Base-by-base conservation (phyloP, 2,329 filamentous ascomycete species). In the Alternaria incomplexa region DNA sequence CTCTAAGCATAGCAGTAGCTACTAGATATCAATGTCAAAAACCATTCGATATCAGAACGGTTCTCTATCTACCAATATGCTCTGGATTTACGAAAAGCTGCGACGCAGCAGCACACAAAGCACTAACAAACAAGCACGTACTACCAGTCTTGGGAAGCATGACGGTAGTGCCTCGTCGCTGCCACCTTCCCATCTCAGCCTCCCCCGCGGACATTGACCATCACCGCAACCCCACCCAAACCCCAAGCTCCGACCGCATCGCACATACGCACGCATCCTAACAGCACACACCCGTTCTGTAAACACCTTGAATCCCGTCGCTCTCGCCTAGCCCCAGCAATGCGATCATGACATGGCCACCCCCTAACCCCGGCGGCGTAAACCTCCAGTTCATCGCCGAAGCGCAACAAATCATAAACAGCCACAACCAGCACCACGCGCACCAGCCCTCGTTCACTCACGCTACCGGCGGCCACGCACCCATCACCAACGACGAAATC, bases 161-260 rank as follows among this genome's bases (percentile, higher is more conserved):
- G 12, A 36, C 40, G 6, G 48, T 52, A 52, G 48, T 52, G 48
- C 32, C 20, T 36, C 11, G 28, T 40, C 20, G 48, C 47, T 47
- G 40, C 59, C 71, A 72, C 71, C 68, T 73, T 72, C 69, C 70
- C 54, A 60, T 65, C 58, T 51, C 26, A 65, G 53, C 47, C 63
- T 66, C 64, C 60, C 62, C 69, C 66, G 68, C 70, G 69, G 70
- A 65, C 63, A 65, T 61, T 25, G 20, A 44, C 36, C 30, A 28
- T 28, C 53, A 28, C 6, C 51, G 44, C 45, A 51, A 57, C 62
- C 55, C 55, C 64, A 64, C 40, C 47, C 48, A 50, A 22, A 26
- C 52, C 11, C 30, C 45, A 56, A 45, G 48, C 20, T 36, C 20
- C 26, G 13, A 17, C 17, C 23, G 9, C 46, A 57, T 6, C 22